Evolutionary conservation across 1,284 basidiomycete species (phyloP).

Genomic region (Limonomyces culmigenus): DNA sequence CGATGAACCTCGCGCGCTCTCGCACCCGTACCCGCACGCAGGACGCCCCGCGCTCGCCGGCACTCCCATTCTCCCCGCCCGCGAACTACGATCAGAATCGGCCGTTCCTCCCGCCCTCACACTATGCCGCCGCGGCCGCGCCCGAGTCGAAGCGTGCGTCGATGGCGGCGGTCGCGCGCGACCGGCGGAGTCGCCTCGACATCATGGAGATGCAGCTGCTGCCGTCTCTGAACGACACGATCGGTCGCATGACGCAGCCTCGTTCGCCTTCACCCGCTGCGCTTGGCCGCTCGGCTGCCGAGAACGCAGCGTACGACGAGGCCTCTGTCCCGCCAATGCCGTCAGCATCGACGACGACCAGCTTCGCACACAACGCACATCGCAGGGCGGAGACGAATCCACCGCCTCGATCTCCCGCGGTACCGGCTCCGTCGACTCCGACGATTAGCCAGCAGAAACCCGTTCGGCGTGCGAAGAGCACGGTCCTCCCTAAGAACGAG

Average conservation of each 20-base stretch:
- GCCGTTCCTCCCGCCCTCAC: conserved; percentile 40
- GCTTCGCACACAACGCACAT: too few species aligned
- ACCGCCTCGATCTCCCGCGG: too few species aligned
- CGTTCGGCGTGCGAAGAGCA: too few species aligned
- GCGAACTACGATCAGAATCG: conserved; percentile 7
- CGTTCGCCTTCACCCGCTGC: conserved; percentile 1
- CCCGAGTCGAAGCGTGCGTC: conserved; percentile 2
- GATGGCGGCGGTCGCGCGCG: conserved; percentile 4
- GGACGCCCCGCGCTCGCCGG: conserved; percentile 15
- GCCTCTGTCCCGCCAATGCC: background rate
- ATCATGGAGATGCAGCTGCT: conserved; percentile 45
- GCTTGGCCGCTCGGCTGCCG: background rate
- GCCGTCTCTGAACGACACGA: conserved; percentile 50
- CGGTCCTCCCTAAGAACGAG: too few species aligned
- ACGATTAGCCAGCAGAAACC: too few species aligned
- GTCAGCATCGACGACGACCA: too few species aligned
- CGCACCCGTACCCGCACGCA: background rate
- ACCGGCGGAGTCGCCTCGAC: conserved; percentile 23
- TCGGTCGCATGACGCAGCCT: conserved; percentile 45
- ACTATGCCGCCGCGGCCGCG: conserved; percentile 42
- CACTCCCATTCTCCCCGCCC: conserved; percentile 9
- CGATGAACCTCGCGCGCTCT: background rate
- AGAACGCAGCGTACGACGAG: background rate
- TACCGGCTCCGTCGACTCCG: too few species aligned
- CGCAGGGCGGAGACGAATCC: too few species aligned